These are phyloP conservation scores for Wickerhamomyces pijperi DNA, from an alignment of 805 yeast genomes.

Conservation along the genomic window DNA sequence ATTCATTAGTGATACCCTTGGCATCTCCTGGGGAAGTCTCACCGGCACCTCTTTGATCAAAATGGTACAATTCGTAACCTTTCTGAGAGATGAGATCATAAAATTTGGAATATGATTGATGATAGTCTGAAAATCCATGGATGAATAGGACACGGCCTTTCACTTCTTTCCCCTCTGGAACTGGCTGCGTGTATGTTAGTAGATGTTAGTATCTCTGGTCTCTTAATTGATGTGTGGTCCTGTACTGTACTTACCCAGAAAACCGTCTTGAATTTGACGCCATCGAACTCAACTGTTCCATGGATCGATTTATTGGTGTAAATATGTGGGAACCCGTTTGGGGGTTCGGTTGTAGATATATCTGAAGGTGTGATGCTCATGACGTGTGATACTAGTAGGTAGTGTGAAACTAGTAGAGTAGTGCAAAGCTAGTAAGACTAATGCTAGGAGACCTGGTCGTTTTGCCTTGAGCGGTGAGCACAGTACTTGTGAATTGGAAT, in stretches of 20 bases:
- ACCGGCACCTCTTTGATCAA: constrained; percentile 73
- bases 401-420: too few relatives aligned
- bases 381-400: too few relatives aligned
- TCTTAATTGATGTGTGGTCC: neutral
- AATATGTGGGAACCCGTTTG: constrained; percentile 21
- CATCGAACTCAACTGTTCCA: constrained; percentile 24
- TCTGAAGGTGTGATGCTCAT: too few relatives aligned
- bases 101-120: constrained; percentile 34
- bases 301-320: constrained; percentile 22
- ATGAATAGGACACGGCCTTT: constrained; percentile 50
- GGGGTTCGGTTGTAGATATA: too few relatives aligned
- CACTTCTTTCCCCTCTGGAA: constrained; percentile 21
- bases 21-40: constrained; percentile 42
- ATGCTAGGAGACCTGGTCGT: too few relatives aligned
- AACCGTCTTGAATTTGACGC: constrained; percentile 29
- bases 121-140: constrained; percentile 65
- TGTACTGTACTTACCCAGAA: constrained; percentile 10
- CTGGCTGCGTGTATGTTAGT: constrained; percentile 9
- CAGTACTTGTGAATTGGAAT: too few relatives aligned
- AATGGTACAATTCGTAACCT: constrained; percentile 60
- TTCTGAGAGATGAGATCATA: constrained; percentile 38
- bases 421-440: too few relatives aligned
- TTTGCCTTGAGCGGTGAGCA: too few relatives aligned
- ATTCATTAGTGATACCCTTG: constrained; percentile 48
- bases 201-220: too few relatives aligned